Percentiles rank a stretch among this genome's conserved stretches.
Conservation (phyloP, 1,139 yeast genomes). For the Yamadazyma atmosphaerica region DNA sequence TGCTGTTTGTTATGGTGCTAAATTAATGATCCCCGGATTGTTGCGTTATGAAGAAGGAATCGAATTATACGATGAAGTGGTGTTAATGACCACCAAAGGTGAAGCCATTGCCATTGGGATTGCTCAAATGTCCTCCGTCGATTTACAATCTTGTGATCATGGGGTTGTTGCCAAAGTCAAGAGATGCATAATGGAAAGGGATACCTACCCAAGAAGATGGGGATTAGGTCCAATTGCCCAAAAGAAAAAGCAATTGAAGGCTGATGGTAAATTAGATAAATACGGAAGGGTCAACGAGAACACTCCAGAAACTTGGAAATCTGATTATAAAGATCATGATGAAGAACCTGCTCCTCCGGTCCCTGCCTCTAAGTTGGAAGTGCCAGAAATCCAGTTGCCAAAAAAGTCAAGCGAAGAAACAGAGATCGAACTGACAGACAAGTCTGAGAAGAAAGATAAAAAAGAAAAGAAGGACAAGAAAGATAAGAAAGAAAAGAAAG, state of each 20-base stretch:
- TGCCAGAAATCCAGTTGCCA: constrained; percentile 54
- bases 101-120: constrained; percentile 98
- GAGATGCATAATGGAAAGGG: constrained; percentile 99
- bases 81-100: constrained; percentile 97
- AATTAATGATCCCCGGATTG: constrained; percentile 97
- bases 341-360: constrained; percentile 58
- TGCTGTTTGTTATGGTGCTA: constrained; percentile 98
- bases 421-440: constrained; percentile 28
- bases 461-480: constrained; percentile 69
- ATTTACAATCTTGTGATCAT: constrained; percentile 94
- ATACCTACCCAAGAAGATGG: constrained; percentile 99
- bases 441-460: constrained; percentile 58
- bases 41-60: constrained; percentile 97
- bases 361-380: constrained; percentile 47
- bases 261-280: constrained; percentile 96
- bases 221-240: constrained; percentile 98
- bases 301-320: constrained; percentile 93
- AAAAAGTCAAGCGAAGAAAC: constrained; percentile 43
- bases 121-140: constrained; percentile 99
- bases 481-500: constrained; percentile 59
- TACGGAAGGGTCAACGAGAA: constrained; percentile 90
- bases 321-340: constrained; percentile 79
- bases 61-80: constrained; percentile 96
- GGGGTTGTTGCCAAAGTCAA: constrained; percentile 98
- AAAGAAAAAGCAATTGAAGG: constrained; percentile 97